These are phyloP conservation scores for Gremmenia infestans DNA, from an alignment of 2,329 filamentous ascomycete species.

Conservation along the genomic window DNA sequence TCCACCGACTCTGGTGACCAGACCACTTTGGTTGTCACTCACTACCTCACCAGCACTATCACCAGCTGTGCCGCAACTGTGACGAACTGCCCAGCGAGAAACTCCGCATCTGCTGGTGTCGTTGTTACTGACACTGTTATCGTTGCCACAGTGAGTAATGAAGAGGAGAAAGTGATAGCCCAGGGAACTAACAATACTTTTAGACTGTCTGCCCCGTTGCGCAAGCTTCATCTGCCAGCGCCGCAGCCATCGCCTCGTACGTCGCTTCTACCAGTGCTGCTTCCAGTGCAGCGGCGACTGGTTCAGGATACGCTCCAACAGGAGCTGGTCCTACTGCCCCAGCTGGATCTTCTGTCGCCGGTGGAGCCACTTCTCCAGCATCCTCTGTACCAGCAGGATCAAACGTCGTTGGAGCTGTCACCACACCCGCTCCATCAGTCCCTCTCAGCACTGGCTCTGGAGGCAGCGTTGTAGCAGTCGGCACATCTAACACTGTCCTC, in stretches of 20 bases:
- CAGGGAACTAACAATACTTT: slow-evolving; percentile 3
- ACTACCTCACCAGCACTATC: slow-evolving; percentile 32
- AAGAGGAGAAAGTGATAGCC: background rate
- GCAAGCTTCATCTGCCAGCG: slow-evolving; percentile 36
- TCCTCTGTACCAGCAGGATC: background rate
- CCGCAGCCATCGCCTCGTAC: slow-evolving; percentile 35
- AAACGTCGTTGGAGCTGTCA: background rate
- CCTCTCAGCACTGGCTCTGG: slow-evolving; percentile 11
- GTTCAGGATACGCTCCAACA: background rate
- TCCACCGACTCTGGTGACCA: slow-evolving; percentile 11
- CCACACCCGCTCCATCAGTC: background rate
- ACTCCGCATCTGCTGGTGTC: slow-evolving; percentile 15
- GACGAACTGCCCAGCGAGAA: slow-evolving; percentile 37
- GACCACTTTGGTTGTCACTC: slow-evolving; percentile 38
- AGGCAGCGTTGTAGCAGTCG: background rate
- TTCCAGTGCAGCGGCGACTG: background rate
- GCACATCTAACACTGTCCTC: slow-evolving; percentile 26
- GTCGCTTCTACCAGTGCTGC: slow-evolving; percentile 3
- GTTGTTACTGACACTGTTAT: slow-evolving; percentile 38
- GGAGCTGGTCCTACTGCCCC: slow-evolving; percentile 1
- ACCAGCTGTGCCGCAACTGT: slow-evolving; percentile 36
- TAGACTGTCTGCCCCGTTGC: slow-evolving; percentile 45
- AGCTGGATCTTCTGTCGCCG: background rate
- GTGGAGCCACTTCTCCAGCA: background rate
- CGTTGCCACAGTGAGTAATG: slow-evolving; percentile 35